Conservation (phyloP, 371 early-diverging fungal species). For the Mucor piriformis region DNA sequence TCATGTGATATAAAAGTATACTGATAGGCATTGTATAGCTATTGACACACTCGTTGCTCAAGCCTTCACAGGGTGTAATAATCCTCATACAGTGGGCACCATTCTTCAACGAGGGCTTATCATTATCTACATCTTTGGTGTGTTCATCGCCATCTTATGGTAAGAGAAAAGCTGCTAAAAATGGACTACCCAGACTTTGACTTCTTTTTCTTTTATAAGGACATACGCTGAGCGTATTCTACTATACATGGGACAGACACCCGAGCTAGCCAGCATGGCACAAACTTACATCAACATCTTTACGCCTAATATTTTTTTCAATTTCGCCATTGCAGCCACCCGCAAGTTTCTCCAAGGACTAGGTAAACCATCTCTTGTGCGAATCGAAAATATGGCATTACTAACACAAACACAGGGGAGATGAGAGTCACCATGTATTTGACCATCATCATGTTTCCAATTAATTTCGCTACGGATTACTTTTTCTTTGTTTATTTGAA, state of each 20-base stretch:
- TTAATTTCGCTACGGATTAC: conserved; percentile 36
- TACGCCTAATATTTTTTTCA: conserved; percentile 33
- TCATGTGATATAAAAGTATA: no score
- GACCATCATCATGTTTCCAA: conserved; percentile 31
- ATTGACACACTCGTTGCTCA: conserved; percentile 51
- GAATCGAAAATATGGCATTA: no score
- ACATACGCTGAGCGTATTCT: conserved; percentile 12
- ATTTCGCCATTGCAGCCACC: conserved; percentile 31
- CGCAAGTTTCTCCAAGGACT: conserved; percentile 45
- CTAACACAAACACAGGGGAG: conserved; percentile 12
- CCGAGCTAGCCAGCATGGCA: conserved; percentile 34
- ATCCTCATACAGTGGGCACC: conserved; percentile 37
- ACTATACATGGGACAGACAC: conserved; percentile 37
- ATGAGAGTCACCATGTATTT: conserved; percentile 47
- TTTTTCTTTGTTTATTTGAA: conserved; percentile 33
- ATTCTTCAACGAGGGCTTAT: conserved; percentile 43
- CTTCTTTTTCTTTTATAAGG: no score
- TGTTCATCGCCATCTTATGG: conserved; percentile 32
- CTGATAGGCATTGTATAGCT: no score
- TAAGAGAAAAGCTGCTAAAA: conserved; percentile 4
- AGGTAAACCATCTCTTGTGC: no score
- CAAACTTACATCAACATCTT: conserved; percentile 31
- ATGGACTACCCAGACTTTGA: no score
- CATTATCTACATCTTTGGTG: conserved; percentile 33
- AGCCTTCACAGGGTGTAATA: conserved; percentile 43